Conservation (phyloP, 163 green algal species). For the Volvox carteri region DNA sequence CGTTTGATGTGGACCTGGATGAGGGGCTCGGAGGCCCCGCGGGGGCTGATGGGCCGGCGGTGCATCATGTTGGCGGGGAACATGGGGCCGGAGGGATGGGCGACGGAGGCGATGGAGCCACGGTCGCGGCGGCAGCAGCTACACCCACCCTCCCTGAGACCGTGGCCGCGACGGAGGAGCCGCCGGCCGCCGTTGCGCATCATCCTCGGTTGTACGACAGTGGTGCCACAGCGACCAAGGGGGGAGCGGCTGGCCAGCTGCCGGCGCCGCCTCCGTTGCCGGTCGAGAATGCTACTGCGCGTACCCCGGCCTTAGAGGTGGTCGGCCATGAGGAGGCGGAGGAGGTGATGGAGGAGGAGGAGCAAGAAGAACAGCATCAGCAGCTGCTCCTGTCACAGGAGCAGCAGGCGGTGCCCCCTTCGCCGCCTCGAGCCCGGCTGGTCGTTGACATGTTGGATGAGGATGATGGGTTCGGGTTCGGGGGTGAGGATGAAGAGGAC, state of each 20-base stretch:
- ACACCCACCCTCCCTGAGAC: not conserved
- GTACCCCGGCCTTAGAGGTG: not conserved
- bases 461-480: slow-evolving; percentile 42
- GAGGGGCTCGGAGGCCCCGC: not conserved
- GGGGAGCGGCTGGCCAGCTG: no score
- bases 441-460: slow-evolving; percentile 47
- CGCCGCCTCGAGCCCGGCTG: slow-evolving; percentile 16
- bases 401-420: not conserved
- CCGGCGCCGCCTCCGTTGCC: no score
- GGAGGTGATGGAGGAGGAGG: slow-evolving; percentile 8
- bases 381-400: no score
- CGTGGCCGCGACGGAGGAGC: not conserved
- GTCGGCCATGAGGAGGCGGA: not conserved
- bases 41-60: not conserved
- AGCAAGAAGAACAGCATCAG: not conserved
- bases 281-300: not conserved
- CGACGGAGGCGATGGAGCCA: not conserved
- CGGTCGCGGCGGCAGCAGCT: not conserved
- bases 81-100: not conserved
- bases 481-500: slow-evolving; percentile 31
- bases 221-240: no score
- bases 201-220: no score
- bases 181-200: no score
- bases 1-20: not conserved
- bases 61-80: not conserved